Percentiles rank a stretch among this genome's conserved stretches.
Conservation (phyloP, 2,329 filamentous ascomycete genomes). For the Aspergillus tubingensis region DNA sequence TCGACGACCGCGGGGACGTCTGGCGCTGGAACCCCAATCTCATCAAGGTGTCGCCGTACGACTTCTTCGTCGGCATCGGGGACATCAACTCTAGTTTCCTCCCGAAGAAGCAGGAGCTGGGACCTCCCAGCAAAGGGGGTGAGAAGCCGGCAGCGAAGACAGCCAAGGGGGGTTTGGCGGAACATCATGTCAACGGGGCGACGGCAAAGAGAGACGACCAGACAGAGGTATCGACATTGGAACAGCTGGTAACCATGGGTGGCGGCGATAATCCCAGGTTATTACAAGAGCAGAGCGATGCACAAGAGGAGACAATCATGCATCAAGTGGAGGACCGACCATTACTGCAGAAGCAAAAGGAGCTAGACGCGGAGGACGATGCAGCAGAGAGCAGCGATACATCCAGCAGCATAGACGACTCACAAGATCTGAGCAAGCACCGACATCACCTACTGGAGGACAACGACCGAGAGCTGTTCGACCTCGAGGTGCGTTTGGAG, state of each 20-base stretch:
- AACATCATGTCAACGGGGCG: slow-evolving; percentile 38
- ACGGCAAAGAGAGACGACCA: slow-evolving; percentile 25
- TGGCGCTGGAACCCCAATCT: slow-evolving; percentile 93
- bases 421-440: slow-evolving; percentile 43
- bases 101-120: slow-evolving; percentile 67
- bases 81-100: slow-evolving; percentile 98
- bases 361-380: slow-evolving; percentile 82
- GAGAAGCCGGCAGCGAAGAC: slow-evolving; percentile 30
- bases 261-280: slow-evolving; percentile 67
- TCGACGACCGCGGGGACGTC: slow-evolving; percentile 94
- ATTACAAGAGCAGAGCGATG: slow-evolving; percentile 74
- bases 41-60: slow-evolving; percentile 91
- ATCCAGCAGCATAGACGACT: slow-evolving; percentile 42
- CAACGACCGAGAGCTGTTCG: slow-evolving; percentile 78
- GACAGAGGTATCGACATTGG: slow-evolving; percentile 60
- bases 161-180: slow-evolving; percentile 24
- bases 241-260: slow-evolving; percentile 75
- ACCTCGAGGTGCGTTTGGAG: slow-evolving; percentile 74
- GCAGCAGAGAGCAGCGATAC: slow-evolving; percentile 57
- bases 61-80: slow-evolving; percentile 97
- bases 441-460: slow-evolving; percentile 82
- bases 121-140: slow-evolving; percentile 48
- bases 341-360: slow-evolving; percentile 86
- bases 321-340: slow-evolving; percentile 88
- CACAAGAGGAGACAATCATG: slow-evolving; percentile 84